phyloP scores from a whole-genome alignment of 257 asterid genomes.

The Paulownia fortunei region DNA sequence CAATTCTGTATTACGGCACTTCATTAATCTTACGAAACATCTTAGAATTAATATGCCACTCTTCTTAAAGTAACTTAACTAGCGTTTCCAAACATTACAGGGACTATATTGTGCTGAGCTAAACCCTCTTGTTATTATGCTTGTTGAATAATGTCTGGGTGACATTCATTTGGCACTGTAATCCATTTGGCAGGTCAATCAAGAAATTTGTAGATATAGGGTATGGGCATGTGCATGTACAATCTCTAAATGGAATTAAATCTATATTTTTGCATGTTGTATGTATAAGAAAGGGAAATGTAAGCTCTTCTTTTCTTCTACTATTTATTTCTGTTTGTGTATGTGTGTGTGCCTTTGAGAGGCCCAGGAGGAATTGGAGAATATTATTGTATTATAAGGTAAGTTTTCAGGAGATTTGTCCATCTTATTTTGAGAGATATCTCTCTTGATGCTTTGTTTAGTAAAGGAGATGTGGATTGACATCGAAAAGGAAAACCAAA shows the following conservation, averaged over 20 bases:
- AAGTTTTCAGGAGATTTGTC: neutral
- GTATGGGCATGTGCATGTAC: neutral
- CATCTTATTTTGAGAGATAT: neutral
- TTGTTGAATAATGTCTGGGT: neutral
- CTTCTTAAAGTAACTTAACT: neutral
- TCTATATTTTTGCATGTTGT: neutral
- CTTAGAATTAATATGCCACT: neutral
- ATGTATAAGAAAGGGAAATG: neutral
- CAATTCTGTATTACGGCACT: neutral
- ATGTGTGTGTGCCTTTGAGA: neutral
- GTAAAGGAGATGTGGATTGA: neutral
- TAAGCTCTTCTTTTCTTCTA: neutral
- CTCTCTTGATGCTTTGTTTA: slow-evolving; percentile 7
- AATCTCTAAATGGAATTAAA: neutral
- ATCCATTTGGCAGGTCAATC: neutral
- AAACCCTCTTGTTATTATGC: slow-evolving; percentile 5
- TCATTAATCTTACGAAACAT: neutral
- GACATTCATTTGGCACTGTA: neutral
- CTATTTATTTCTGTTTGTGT: neutral
- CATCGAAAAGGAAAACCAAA: neutral
- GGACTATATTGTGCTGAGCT: neutral
- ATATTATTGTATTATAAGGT: neutral
- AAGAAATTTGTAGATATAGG: neutral
- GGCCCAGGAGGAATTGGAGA: neutral
- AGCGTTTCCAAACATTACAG: neutral